These are phyloP conservation scores for Zarea fungicola DNA, from an alignment of 2,329 filamentous ascomycete species.

Conservation along the genomic window DNA sequence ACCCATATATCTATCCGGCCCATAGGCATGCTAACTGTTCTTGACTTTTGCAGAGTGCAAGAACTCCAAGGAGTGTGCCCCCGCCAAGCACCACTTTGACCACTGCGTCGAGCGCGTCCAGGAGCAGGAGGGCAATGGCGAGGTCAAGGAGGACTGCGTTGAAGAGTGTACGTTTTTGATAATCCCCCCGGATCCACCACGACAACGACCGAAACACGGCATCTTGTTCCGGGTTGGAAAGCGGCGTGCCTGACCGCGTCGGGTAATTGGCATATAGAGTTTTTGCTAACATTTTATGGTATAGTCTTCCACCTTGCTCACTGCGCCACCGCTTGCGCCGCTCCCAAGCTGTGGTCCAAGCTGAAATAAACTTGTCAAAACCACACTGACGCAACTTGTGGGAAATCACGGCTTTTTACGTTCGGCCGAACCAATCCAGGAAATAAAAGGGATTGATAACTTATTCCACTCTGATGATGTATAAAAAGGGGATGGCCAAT, in stretches of 20 bases:
- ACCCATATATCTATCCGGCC: slow-evolving; percentile 5
- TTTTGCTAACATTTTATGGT: not conserved
- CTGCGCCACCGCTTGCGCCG: slow-evolving; percentile 88
- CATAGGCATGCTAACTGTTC: slow-evolving; percentile 20
- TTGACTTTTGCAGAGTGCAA: slow-evolving; percentile 69
- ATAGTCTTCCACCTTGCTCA: slow-evolving; percentile 98
- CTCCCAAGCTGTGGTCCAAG: slow-evolving; percentile 88
- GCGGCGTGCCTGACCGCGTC: too few relatives aligned
- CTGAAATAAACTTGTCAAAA: slow-evolving; percentile 66
- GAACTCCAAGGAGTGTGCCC: slow-evolving; percentile 77
- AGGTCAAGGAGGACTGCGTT: slow-evolving; percentile 86
- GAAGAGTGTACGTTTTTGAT: slow-evolving; percentile 87
- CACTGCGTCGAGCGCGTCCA: slow-evolving; percentile 92
- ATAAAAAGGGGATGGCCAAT: slow-evolving; percentile 5
- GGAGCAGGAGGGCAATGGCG: slow-evolving; percentile 59
- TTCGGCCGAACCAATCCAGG: not conserved
- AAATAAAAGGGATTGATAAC: not conserved
- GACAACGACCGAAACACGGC: not conserved
- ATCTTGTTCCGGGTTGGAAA: not conserved
- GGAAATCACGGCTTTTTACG: slow-evolving; percentile 1
- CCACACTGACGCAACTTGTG: too few relatives aligned
- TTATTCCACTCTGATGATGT: slow-evolving; percentile 9
- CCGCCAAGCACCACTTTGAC: slow-evolving; percentile 95
- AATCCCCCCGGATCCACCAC: not conserved
- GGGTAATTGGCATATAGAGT: too few relatives aligned